Evolutionary conservation across 2,329 filamentous ascomycete genomes (phyloP).

Genomic region (Dactylonectria estremocensis): DNA sequence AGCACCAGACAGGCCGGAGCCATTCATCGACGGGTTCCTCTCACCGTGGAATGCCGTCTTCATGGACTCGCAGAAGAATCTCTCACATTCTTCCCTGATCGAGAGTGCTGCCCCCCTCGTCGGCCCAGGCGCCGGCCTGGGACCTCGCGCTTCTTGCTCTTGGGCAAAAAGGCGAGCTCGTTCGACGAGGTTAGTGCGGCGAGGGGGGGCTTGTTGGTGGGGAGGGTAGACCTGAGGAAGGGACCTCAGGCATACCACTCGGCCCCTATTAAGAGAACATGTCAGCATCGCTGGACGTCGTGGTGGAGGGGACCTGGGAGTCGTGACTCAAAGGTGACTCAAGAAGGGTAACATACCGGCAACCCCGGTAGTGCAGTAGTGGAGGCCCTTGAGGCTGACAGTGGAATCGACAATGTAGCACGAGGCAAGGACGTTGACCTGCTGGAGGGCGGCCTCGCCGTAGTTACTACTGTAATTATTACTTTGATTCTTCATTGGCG

Average conservation of each 20-base stretch:
- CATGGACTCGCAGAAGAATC: constrained; percentile 99
- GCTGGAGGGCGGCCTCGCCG: constrained; percentile 75
- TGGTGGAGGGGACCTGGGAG: neutral
- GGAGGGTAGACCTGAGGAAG: constrained; percentile 86
- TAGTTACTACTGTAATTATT: constrained; percentile 83
- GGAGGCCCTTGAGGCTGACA: constrained; percentile 83
- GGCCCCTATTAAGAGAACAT: constrained; percentile 69
- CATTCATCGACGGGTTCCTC: constrained; percentile 82
- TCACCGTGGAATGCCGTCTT: constrained; percentile 96
- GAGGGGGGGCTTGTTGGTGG: constrained; percentile 91
- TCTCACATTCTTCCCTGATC: constrained; percentile 99
- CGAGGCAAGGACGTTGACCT: constrained; percentile 87
- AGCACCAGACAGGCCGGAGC: constrained; percentile 90
- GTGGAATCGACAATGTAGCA: constrained; percentile 88
- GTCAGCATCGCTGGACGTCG: constrained; percentile 33
- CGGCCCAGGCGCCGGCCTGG: constrained; percentile 63
- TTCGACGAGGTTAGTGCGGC: constrained; percentile 79
- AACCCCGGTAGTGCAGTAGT: constrained; percentile 95
- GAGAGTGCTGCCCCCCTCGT: constrained; percentile 92
- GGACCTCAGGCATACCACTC: constrained; percentile 97
- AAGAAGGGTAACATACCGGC: constrained; percentile 70
- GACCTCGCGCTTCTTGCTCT: constrained; percentile 64
- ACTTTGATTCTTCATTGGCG: constrained; percentile 80
- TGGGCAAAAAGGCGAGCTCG: constrained; percentile 76
- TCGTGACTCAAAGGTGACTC: neutral